Percentiles rank a stretch among this genome's conserved stretches.
Conservation (phyloP, 441 rosid genomes). For the Pelargonium fulgidum region DNA sequence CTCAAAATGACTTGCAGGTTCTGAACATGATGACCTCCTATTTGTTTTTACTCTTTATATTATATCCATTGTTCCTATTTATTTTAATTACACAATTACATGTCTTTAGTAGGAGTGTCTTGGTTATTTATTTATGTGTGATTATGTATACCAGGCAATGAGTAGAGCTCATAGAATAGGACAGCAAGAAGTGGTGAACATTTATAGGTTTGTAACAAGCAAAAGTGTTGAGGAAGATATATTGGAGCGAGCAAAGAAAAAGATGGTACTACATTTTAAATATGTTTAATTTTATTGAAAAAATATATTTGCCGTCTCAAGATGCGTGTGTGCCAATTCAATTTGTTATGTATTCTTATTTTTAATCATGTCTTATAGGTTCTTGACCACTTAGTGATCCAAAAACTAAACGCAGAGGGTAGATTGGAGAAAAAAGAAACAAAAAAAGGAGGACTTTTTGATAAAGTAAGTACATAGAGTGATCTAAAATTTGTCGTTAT, state of each 20-base stretch:
- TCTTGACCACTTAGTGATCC: slow-evolving; percentile 98
- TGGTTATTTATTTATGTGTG: slow-evolving; percentile 13
- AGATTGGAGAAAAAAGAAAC: slow-evolving; percentile 98
- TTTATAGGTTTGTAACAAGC: slow-evolving; percentile 98
- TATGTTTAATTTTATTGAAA: neutral
- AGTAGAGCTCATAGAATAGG: slow-evolving; percentile 99
- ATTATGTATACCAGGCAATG: slow-evolving; percentile 70
- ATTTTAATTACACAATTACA: slow-evolving; percentile 9
- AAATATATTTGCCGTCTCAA: neutral
- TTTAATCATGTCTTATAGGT: slow-evolving; percentile 47
- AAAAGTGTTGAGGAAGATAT: slow-evolving; percentile 99
- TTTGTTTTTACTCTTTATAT: slow-evolving; percentile 4
- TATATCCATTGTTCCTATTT: neutral
- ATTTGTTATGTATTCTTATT: slow-evolving; percentile 18
- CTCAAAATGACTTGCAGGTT: slow-evolving; percentile 99
- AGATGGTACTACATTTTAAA: slow-evolving; percentile 56
- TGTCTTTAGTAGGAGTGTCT: slow-evolving; percentile 3
- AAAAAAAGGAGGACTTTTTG: slow-evolving; percentile 82
- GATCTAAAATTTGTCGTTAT: slow-evolving; percentile 3
- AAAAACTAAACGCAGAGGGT: slow-evolving; percentile 99
- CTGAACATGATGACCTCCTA: slow-evolving; percentile 9
- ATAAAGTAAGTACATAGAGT: slow-evolving; percentile 55
- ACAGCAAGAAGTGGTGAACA: slow-evolving; percentile 97
- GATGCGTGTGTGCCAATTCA: neutral
- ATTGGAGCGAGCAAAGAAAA: slow-evolving; percentile 96